These are phyloP conservation scores for Polygonum maritimum DNA, from an alignment of 148 eudicot species.

Conservation along the genomic window DNA sequence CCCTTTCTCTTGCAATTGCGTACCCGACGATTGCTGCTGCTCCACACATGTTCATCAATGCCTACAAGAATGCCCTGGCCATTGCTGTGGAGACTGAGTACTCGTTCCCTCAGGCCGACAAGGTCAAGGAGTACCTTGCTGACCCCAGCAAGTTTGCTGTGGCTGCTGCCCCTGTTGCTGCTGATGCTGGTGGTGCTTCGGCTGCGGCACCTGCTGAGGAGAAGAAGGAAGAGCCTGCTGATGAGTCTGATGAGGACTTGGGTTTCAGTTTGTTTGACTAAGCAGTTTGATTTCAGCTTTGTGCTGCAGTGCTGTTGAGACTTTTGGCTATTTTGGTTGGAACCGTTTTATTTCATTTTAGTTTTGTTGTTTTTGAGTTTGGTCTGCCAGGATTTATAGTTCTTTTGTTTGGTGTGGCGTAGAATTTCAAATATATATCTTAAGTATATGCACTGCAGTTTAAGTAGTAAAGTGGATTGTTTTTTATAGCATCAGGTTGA, in stretches of 20 bases:
- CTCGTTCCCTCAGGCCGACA: slow-evolving; percentile 20
- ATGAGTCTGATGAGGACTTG: slow-evolving; percentile 30
- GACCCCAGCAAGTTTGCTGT: slow-evolving; percentile 51
- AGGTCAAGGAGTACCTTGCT: slow-evolving; percentile 41
- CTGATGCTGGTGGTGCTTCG: slow-evolving; percentile 1
- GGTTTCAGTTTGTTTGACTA: slow-evolving; percentile 35
- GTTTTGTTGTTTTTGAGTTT: not conserved
- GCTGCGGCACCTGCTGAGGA: slow-evolving; percentile 23
- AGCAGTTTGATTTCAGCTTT: not conserved
- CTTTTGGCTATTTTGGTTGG: not conserved
- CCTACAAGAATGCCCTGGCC: slow-evolving; percentile 45
- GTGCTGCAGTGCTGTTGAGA: not conserved
- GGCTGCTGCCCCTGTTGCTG: slow-evolving; percentile 19
- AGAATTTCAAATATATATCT: too few species aligned
- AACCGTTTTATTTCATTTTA: not conserved
- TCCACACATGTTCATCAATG: slow-evolving; percentile 46
- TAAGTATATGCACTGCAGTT: not conserved
- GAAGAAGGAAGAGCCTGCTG: slow-evolving; percentile 34
- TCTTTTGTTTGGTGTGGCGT: too few species aligned
- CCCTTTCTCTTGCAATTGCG: slow-evolving; percentile 25
- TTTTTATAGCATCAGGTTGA: too few species aligned
- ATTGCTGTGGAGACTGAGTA: slow-evolving; percentile 29
- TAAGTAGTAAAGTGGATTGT: too few species aligned
- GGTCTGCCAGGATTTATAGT: not conserved
- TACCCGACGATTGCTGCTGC: slow-evolving; percentile 45